Conservation (phyloP, 2,329 filamentous ascomycete species). For the Colletotrichum sojae region DNA sequence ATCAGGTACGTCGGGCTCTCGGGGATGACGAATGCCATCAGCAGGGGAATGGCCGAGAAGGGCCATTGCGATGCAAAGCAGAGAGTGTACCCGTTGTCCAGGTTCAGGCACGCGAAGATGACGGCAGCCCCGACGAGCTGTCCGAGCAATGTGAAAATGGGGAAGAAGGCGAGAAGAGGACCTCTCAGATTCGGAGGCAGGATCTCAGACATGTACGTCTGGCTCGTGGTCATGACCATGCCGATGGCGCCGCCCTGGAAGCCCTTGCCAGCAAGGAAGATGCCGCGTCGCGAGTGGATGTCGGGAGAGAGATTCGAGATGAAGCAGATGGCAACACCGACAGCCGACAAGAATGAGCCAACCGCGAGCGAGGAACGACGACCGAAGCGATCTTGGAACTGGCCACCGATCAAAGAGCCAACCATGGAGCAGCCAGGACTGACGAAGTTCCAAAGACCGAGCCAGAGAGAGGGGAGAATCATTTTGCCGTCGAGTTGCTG, state of each 20-base stretch:
- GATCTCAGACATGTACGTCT: conserved; percentile 67
- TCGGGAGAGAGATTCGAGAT: conserved; percentile 42
- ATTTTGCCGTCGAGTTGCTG: conserved; percentile 47
- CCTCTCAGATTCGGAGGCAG: conserved; percentile 61
- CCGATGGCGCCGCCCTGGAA: conserved; percentile 62
- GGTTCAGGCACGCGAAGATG: conserved; percentile 51
- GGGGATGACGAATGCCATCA: conserved; percentile 61
- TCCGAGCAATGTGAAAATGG: conserved; percentile 63
- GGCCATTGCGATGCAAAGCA: conserved; percentile 61
- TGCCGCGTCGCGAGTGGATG: conserved; percentile 48
- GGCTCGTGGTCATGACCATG: conserved; percentile 57
- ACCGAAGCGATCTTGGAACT: conserved; percentile 56
- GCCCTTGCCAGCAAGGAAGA: conserved; percentile 62
- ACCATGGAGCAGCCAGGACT: conserved; percentile 55
- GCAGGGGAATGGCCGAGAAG: conserved; percentile 57
- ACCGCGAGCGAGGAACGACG: conserved; percentile 53
- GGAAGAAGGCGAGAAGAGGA: conserved; percentile 63
- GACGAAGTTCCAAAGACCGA: conserved; percentile 60
- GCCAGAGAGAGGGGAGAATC: conserved; percentile 59
- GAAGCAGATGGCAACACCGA: conserved; percentile 52
- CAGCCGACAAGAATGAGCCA: conserved; percentile 54
- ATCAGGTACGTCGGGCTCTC: conserved; percentile 66
- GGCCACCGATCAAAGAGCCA: conserved; percentile 55
- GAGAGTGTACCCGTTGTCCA: conserved; percentile 54
- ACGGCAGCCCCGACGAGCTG: conserved; percentile 62